Base-by-base conservation (phyloP, 2,329 filamentous ascomycete genomes). In the Amesomyces nigricolor region DNA sequence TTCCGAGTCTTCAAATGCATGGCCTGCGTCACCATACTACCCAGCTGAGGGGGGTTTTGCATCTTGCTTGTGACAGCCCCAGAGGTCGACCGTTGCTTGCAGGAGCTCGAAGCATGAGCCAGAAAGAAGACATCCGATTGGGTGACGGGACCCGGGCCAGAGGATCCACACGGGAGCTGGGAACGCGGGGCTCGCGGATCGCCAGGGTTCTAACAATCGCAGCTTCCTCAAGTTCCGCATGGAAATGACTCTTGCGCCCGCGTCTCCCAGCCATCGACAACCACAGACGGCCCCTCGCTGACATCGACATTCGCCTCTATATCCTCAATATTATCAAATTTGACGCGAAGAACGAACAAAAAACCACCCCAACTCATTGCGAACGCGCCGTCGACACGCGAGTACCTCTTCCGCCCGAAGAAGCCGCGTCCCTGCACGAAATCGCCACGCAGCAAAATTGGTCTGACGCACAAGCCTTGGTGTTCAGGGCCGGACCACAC, bases 401-500 rank as follows among this genome's bases (percentile, higher is more conserved):
- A 3, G 19, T 29, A 19, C 48, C 16, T 46, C 9, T 5, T 35
- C 32, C 22, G 22, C 22, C 58, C 54, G 55, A 58, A 40, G 19
- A 19, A 54, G 39, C 59, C 57, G 59, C 44, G 49, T 57, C 55
- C 53, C 45, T 53, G 47, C 43, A 14, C 56, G 19, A 57, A 56
- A 54, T 62, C 57, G 62, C 60, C 55, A 63, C 61, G 50, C 45
- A 32, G 58, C 53, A 42, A 58, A 59, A 56, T 54, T 52, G 46
- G 29, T 47, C 46, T 61, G 54, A 46, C 45, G 52, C 60, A 49
- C 44, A 13, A 30, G 38, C 13, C 51, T 43, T 42, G 45, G 46
- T 17, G 35, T 40, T n/a, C 46, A 35, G 47, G 29, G 57, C 57
- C 57, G 54, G 46, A 57, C 57, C 51, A 11, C 32, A 35, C 32